Conservation (phyloP, 2,329 filamentous ascomycete species). For the Penicillium aurantiogriseum region DNA sequence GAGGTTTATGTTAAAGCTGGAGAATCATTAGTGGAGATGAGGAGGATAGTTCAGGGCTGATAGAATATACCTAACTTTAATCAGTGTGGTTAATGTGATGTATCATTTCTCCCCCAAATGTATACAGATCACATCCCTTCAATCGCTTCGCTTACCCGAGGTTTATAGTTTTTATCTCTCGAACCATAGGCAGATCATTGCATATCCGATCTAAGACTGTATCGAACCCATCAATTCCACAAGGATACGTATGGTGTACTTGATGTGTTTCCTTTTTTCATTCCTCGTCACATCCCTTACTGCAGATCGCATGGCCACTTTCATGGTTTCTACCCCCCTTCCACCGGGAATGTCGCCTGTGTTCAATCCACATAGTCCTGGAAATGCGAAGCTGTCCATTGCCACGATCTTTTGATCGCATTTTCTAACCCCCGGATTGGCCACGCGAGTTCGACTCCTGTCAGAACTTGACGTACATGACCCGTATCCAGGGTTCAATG, state of each 20-base stretch:
- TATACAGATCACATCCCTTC: slow-evolving; percentile 3
- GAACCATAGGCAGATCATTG: neutral
- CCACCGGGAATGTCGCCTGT: slow-evolving; percentile 11
- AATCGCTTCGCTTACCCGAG: neutral
- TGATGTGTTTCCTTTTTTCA: neutral
- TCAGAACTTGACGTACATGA: neutral
- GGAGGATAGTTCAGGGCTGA: slow-evolving; percentile 10
- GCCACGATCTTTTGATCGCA: neutral
- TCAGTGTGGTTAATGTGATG: neutral
- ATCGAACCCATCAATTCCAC: neutral
- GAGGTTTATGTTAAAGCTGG: slow-evolving; percentile 35
- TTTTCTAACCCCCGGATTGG: neutral
- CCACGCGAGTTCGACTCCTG: neutral
- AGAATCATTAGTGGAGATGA: slow-evolving; percentile 40
- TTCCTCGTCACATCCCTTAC: slow-evolving; percentile 16
- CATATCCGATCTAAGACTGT: neutral
- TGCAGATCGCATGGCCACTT: slow-evolving; percentile 8
- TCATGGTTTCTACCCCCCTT: neutral
- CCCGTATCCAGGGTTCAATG: neutral
- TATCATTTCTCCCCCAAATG: neutral
- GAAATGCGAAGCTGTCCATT: neutral
- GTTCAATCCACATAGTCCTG: slow-evolving; percentile 8
- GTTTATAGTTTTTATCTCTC: neutral
- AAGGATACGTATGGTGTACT: neutral
- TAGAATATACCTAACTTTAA: no score